phyloP scores from a whole-genome alignment of 768 basidiomycete genomes.

The Lepiota brunneoincarnata region DNA sequence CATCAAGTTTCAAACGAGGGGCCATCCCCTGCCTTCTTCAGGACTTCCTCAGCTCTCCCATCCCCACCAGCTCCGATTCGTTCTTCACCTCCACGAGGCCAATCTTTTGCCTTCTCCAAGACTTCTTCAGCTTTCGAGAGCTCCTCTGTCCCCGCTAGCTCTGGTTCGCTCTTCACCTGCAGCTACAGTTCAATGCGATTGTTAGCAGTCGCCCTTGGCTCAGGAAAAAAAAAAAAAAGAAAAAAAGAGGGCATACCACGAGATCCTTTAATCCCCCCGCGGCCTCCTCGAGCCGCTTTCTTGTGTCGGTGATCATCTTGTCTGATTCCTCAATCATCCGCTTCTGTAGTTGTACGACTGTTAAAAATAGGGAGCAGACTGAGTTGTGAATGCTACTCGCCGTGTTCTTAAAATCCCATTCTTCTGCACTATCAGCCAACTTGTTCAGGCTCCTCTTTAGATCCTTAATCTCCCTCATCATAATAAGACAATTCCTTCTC shows the following conservation, averaged over 20 bases:
- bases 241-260: constrained; percentile 52
- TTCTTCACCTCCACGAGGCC: no score
- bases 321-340: constrained; percentile 73
- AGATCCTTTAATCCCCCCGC: constrained; percentile 62
- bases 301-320: constrained; percentile 76
- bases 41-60: constrained; percentile 50
- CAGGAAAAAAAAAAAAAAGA: no score
- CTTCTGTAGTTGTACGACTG: constrained; percentile 34
- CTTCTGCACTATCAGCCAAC: constrained; percentile 60
- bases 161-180: constrained; percentile 40
- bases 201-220: neutral
- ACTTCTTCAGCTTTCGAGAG: constrained; percentile 57
- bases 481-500: constrained; percentile 70
- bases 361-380: neutral
- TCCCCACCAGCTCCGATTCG: constrained; percentile 32
- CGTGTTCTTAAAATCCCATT: constrained; percentile 76
- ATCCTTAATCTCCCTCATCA: constrained; percentile 58
- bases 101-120: constrained; percentile 49
- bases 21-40: neutral
- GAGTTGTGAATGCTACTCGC: constrained; percentile 31
- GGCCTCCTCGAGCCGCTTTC: constrained; percentile 57
- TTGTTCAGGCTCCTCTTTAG: constrained; percentile 60
- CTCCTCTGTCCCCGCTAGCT: constrained; percentile 38
- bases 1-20: neutral
- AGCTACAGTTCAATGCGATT: constrained; percentile 15